Conservation (phyloP, 495 filamentous ascomycete species). For the Penicillium argentinense region DNA sequence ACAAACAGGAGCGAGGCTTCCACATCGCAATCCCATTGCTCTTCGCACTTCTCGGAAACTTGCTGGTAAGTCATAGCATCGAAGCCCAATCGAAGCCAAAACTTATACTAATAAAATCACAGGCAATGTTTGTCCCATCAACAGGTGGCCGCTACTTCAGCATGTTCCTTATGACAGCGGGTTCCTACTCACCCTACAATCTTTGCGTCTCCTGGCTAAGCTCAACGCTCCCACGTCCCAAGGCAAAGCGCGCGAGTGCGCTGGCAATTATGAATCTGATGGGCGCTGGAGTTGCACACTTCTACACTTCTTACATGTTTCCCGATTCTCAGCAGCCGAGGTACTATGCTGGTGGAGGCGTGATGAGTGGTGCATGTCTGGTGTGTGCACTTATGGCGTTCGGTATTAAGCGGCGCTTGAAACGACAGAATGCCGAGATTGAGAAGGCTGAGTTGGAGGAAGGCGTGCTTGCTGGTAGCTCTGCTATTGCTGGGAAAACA, state of each 20-base stretch:
- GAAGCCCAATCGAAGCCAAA: not conserved
- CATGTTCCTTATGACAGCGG: constrained; percentile 16
- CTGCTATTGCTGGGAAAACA: not conserved
- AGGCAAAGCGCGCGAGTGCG: constrained; percentile 10
- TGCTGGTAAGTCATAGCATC: constrained; percentile 2
- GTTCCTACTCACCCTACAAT: constrained; percentile 12
- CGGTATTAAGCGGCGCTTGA: constrained; percentile 9
- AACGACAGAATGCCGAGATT: constrained; percentile 5
- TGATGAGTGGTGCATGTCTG: constrained; percentile 13
- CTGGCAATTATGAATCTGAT: constrained; percentile 9
- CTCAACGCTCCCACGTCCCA: constrained; percentile 7
- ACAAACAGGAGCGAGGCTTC: constrained; percentile 6
- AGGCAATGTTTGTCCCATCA: constrained; percentile 9
- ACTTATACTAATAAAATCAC: not conserved
- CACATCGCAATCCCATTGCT: constrained; percentile 9
- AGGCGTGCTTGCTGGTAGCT: constrained; percentile 1
- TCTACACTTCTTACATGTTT: constrained; percentile 14
- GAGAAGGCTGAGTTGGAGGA: constrained; percentile 9
- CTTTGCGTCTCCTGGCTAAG: constrained; percentile 9
- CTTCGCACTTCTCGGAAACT: constrained; percentile 9
- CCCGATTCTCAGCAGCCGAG: constrained; percentile 11
- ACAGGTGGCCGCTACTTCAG: constrained; percentile 11
- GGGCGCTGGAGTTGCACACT: constrained; percentile 12
- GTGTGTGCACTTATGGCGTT: constrained; percentile 8
- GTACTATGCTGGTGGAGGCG: constrained; percentile 11